Conservation (phyloP, 1,284 basidiomycete species). For the Schizophyllum commune region DNA sequence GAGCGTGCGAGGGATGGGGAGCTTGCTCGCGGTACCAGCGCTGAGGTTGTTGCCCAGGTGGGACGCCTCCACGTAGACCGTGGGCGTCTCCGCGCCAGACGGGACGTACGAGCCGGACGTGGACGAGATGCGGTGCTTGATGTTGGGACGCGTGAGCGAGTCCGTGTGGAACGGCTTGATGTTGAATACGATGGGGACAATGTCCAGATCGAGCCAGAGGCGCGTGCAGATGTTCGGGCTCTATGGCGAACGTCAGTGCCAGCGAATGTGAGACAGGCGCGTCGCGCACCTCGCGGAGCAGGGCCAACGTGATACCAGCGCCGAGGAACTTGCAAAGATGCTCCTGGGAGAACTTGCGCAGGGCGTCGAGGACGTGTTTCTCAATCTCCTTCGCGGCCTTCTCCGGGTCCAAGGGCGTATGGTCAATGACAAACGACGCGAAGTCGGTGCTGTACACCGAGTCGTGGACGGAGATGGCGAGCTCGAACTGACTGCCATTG, state of each 20-base stretch:
- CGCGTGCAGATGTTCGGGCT: conserved; percentile 69
- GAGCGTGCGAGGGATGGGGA: conserved; percentile 67
- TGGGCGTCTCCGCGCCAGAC: conserved; percentile 67
- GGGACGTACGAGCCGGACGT: conserved; percentile 67
- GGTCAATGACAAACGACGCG: conserved; percentile 44
- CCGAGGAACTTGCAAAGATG: conserved; percentile 81
- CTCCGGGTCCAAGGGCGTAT: conserved; percentile 37
- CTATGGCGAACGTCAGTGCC: conserved; percentile 35
- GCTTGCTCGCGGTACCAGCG: conserved; percentile 40
- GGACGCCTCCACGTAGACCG: conserved; percentile 48
- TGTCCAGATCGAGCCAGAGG: conserved; percentile 69
- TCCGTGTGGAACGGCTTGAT: conserved; percentile 77
- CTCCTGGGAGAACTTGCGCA: conserved; percentile 63
- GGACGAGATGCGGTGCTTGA: conserved; percentile 73
- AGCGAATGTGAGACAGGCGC: conserved; percentile 12
- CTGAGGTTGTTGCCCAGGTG: conserved; percentile 39
- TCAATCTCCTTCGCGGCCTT: conserved; percentile 53
- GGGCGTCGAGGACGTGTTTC: conserved; percentile 45
- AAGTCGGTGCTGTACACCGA: conserved; percentile 77
- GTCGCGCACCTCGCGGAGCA: conserved; percentile 35
- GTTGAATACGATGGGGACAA: conserved; percentile 76
- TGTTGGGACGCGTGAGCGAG: conserved; percentile 61
- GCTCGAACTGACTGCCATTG: conserved; percentile 53
- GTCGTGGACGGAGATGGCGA: conserved; percentile 72
- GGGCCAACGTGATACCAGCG: conserved; percentile 37